These are phyloP conservation scores for Pulchroboletus neoregius DNA, from an alignment of 1,284 basidiomycete genomes.

Conservation along the genomic window DNA sequence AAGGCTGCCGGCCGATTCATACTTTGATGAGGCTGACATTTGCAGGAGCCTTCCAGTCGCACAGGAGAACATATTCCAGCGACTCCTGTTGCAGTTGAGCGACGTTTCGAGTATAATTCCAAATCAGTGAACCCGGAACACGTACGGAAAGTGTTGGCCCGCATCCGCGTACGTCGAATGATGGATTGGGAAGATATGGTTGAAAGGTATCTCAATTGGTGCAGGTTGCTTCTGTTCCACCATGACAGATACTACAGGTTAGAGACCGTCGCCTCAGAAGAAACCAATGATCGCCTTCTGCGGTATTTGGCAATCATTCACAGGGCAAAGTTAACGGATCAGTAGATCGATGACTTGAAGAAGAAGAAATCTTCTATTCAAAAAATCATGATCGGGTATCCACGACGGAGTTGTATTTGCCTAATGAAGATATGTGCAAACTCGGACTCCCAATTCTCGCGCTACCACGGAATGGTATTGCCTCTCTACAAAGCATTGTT, in stretches of 20 bases:
- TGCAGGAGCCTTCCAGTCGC: conserved; percentile 20
- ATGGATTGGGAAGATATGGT: conserved; percentile 16
- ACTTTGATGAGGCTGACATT: conserved; percentile 23
- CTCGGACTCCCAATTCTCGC: conserved; percentile 23
- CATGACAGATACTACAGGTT: conserved; percentile 9
- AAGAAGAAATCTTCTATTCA: conserved; percentile 13
- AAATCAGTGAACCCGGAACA: not conserved
- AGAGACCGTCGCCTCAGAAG: conserved; percentile 12
- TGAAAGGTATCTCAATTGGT: conserved; percentile 4
- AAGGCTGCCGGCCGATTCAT: conserved; percentile 17
- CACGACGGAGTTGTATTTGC: conserved; percentile 14
- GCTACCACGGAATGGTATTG: conserved; percentile 1
- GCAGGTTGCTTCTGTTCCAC: not conserved
- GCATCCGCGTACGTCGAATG: conserved; percentile 2
- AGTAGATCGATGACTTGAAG: conserved; percentile 1
- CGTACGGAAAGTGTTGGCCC: conserved; percentile 5
- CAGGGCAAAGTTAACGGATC: not conserved
- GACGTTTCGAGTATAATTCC: not conserved
- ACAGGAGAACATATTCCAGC: not conserved
- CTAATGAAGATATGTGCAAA: conserved; percentile 7
- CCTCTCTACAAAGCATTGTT: not conserved
- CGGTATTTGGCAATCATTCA: not conserved
- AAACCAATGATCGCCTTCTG: conserved; percentile 16
- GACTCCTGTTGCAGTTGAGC: conserved; percentile 1
- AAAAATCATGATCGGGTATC: conserved; percentile 7